A percentile compares a stretch with the other conserved stretches of the same genome.
Evolutionary conservation across 2,329 filamentous ascomycete species (phyloP).

Genomic region (Hypoxylon sp.): DNA sequence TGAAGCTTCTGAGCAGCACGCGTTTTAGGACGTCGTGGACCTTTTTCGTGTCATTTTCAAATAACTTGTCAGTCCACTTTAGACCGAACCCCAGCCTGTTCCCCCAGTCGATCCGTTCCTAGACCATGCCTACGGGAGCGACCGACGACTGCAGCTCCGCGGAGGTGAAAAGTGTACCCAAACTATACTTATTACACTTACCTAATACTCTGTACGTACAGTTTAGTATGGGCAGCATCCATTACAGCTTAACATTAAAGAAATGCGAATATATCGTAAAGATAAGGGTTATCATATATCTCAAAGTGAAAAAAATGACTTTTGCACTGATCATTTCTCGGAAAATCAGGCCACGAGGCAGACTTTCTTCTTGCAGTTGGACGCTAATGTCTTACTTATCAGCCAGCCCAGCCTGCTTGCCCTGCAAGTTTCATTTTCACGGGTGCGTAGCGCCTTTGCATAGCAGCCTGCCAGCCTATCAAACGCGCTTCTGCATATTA

Average conservation of each 20-base stretch:
- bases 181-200: not conserved
- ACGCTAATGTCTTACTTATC: not conserved
- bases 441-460: not conserved
- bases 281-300: no score
- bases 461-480: not conserved
- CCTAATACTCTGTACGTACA: not conserved
- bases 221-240: not conserved
- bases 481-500: no score
- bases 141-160: slow-evolving; percentile 24
- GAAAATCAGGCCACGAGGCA: not conserved
- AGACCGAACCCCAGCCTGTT: no score
- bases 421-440: not conserved
- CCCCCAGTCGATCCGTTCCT: slow-evolving; percentile 6
- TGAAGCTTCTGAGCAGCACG: slow-evolving; percentile 26
- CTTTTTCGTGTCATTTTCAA: slow-evolving; percentile 22
- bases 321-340: not conserved
- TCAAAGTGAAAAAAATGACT: no score
- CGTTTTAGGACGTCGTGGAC: slow-evolving; percentile 11
- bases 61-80: not conserved
- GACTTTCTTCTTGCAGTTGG: not conserved
- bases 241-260: no score
- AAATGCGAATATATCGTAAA: no score
- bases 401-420: no score
- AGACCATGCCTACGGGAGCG: slow-evolving; percentile 26
- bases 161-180: slow-evolving; percentile 3